Evolutionary conservation across 163 green algal genomes (phyloP), one percentile per base, ranked within the genome.

Genomic region (Chloromonas sp.): DNA sequence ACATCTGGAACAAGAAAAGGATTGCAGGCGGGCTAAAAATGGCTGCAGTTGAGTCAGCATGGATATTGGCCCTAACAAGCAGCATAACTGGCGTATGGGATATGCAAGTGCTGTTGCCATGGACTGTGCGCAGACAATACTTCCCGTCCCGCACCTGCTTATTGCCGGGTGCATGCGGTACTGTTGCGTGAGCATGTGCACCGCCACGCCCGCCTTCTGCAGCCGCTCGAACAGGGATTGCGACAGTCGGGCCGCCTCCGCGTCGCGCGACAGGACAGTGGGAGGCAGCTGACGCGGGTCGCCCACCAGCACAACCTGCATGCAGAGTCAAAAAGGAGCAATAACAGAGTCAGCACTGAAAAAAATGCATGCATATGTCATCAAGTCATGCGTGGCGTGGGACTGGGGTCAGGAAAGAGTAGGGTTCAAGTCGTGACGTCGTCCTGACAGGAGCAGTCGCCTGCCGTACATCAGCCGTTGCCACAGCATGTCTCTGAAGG

Each of bases 101-200:
- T 14, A 82, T 2, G 14, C 15, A 60, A 57, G 74, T 80, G 74
- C 14, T 5, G 5, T 36, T 57, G 14, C 5, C 74, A 71, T 71
- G 36, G 81, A 60, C 60, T 60, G 8, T 82, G 60, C 14, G 13
- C n/a, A 14, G n/a, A 14, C 2, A 61, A 36, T 61, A 86, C 60
- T 62, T 82, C 14, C 80, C 71, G 61, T 58, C 60, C 1, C 71
- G 1, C 60, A 84, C 85, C 83, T 91, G 85, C 86, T 93, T 90
- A 98, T 97, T 70, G 83, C 87, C 0, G 95, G 95, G 77, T 97
- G 94, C 95, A 98, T 98, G 78, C 95, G 87, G 90, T 95, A 95
- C 90, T 96, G 93, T 58, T 71, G 70, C 84, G 79, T 1, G 36
- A 71, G 8, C 78, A 89, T 84, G 81, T 60, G 14, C 36, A 84